Percentiles rank a stretch among this genome's conserved stretches.
These are phyloP conservation scores for Mortierella hygrophila DNA, from an alignment of 192 early-diverging fungal species.

Conservation along the genomic window DNA sequence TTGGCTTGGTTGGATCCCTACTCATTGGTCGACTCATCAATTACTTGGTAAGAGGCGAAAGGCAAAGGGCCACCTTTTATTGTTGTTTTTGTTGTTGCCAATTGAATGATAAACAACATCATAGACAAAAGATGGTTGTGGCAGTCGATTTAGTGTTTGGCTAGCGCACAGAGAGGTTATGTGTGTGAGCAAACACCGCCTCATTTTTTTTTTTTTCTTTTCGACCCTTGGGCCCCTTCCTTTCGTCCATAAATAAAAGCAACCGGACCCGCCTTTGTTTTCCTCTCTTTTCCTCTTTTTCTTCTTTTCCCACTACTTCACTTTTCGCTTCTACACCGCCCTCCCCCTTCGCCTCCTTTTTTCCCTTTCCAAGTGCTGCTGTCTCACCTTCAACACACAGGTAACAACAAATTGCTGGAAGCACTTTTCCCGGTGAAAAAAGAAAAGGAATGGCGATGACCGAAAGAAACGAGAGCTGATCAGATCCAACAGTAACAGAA, in stretches of 20 bases:
- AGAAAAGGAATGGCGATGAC: not conserved
- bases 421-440: not conserved
- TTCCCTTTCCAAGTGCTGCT: not conserved
- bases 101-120: not conserved
- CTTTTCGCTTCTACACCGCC: not conserved
- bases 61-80: not conserved
- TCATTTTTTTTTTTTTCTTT: slow-evolving; percentile 12
- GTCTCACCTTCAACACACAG: not conserved
- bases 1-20: not conserved
- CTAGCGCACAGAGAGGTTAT: not conserved
- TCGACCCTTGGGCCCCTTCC: not conserved
- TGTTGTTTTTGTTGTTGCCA: not conserved
- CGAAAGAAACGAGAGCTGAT: not conserved
- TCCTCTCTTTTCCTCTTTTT: slow-evolving; percentile 2
- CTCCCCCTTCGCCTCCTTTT: not conserved
- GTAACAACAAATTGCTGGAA: not conserved
- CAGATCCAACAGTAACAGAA: not conserved
- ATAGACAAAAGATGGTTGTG: not conserved
- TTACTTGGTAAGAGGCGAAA: not conserved
- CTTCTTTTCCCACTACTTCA: not conserved
- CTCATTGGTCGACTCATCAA: not conserved
- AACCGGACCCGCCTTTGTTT: not conserved
- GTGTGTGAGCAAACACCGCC: slow-evolving; percentile 1
- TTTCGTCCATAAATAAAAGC: not conserved
- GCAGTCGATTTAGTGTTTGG: not conserved